Percentiles rank a stretch among this genome's conserved stretches.
These are phyloP conservation scores for Didymella glomerata DNA, from an alignment of 2,329 filamentous ascomycete species.

Conservation along the genomic window DNA sequence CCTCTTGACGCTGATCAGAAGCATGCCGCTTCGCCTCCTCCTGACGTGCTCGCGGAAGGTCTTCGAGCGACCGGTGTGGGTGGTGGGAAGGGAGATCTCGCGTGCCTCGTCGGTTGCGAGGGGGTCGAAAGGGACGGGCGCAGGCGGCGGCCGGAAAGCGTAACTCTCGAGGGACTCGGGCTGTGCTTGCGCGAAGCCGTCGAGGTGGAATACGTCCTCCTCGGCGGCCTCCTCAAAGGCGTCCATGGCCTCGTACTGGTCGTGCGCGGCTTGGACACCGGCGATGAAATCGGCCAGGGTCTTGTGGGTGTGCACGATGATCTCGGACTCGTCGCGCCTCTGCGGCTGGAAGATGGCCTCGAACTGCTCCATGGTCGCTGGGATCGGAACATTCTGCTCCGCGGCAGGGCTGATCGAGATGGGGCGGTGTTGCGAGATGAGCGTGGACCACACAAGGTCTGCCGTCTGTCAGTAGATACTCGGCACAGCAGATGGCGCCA, in stretches of 20 bases:
- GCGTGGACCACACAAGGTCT: slow-evolving; percentile 89
- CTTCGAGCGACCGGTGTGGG: slow-evolving; percentile 22
- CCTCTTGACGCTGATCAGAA: slow-evolving; percentile 88
- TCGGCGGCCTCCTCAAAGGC: slow-evolving; percentile 30
- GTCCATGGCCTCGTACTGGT: slow-evolving; percentile 18
- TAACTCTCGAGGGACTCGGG: slow-evolving; percentile 50
- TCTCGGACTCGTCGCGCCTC: slow-evolving; percentile 16
- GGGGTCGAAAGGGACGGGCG: slow-evolving; percentile 68
- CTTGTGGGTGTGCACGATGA: slow-evolving; percentile 20
- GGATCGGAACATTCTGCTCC: slow-evolving; percentile 66
- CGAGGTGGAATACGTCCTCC: slow-evolving; percentile 45
- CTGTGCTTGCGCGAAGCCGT: slow-evolving; percentile 42
- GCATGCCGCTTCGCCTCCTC: slow-evolving; percentile 63
- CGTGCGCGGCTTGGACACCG: slow-evolving; percentile 21
- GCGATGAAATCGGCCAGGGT: slow-evolving; percentile 56
- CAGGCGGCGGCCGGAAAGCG: slow-evolving; percentile 80
- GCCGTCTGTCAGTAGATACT: slow-evolving; percentile 24
- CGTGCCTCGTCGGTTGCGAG: slow-evolving; percentile 38
- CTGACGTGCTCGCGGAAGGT: slow-evolving; percentile 43
- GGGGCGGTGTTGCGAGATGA: slow-evolving; percentile 95
- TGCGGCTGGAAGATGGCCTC: slow-evolving; percentile 76
- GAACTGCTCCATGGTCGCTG: slow-evolving; percentile 77
- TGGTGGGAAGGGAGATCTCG: slow-evolving; percentile 25
- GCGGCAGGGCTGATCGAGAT: slow-evolving; percentile 73
- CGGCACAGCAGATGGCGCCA: slow-evolving; percentile 7